A percentile compares a stretch with the other conserved stretches of the same genome.
These are phyloP conservation scores for Gossypium aridum DNA, from an alignment of 441 rosid species.

Conservation along the genomic window DNA sequence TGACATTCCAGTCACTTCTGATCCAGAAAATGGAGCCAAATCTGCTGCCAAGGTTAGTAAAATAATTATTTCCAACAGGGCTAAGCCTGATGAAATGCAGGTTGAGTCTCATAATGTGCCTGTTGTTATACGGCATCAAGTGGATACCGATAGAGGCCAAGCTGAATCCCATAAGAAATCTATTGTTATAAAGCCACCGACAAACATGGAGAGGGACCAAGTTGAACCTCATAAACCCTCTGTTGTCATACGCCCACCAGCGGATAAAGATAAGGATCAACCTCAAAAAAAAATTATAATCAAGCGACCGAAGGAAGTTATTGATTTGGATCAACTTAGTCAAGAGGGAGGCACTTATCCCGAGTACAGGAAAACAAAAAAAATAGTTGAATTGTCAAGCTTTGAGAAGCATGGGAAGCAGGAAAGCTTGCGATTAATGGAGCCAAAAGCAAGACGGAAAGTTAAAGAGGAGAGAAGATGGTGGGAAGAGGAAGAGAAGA, in stretches of 20 bases:
- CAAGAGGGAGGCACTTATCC: slow-evolving; percentile 64
- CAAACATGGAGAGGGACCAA: slow-evolving; percentile 51
- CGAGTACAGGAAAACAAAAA: slow-evolving; percentile 77
- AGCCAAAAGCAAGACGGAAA: slow-evolving; percentile 48
- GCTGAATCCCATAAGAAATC: slow-evolving; percentile 59
- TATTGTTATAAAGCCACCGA: slow-evolving; percentile 62
- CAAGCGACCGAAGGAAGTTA: slow-evolving; percentile 67
- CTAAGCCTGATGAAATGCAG: slow-evolving; percentile 50
- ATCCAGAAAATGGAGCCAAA: slow-evolving; percentile 46
- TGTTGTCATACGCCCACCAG: slow-evolving; percentile 77
- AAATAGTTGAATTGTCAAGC: slow-evolving; percentile 72
- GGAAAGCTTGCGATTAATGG: slow-evolving; percentile 31
- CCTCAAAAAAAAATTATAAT: slow-evolving; percentile 73
- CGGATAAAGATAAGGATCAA: slow-evolving; percentile 55
- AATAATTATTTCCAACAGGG: slow-evolving; percentile 68
- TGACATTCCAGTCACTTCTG: slow-evolving; percentile 45
- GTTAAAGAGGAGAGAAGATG: slow-evolving; percentile 55
- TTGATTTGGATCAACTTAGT: slow-evolving; percentile 67
- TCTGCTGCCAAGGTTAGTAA: slow-evolving; percentile 55
- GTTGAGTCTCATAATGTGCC: slow-evolving; percentile 47
- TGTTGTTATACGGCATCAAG: slow-evolving; percentile 49
- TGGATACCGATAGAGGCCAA: slow-evolving; percentile 50
- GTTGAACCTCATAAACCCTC: slow-evolving; percentile 57
- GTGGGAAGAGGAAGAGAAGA: slow-evolving; percentile 84
- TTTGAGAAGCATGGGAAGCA: slow-evolving; percentile 46